Conservation (phyloP, 768 basidiomycete species). For the Gloeophyllum trabeum region DNA sequence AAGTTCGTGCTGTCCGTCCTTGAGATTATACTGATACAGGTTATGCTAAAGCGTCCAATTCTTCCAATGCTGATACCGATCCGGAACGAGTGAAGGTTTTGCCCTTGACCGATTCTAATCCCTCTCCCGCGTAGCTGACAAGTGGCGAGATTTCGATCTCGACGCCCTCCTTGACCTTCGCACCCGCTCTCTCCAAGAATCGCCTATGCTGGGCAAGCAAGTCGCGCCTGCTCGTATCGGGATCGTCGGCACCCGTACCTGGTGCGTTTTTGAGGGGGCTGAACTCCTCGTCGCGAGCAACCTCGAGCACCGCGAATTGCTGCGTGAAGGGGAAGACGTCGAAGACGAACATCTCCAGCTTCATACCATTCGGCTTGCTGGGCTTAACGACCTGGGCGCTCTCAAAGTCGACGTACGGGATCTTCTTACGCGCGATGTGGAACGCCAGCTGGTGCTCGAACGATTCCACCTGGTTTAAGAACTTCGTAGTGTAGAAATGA, state of each 20-base stretch:
- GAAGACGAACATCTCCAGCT: slow-evolving; percentile 97
- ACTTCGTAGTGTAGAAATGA: slow-evolving; percentile 90
- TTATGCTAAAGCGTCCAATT: slow-evolving; percentile 59
- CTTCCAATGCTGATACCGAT: slow-evolving; percentile 49
- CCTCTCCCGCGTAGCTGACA: slow-evolving; percentile 89
- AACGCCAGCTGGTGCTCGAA: slow-evolving; percentile 88
- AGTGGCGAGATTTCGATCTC: slow-evolving; percentile 89
- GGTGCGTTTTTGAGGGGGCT: slow-evolving; percentile 97
- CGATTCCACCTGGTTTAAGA: slow-evolving; percentile 63
- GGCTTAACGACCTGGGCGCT: slow-evolving; percentile 71
- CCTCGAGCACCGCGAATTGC: slow-evolving; percentile 80
- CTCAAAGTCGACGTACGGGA: slow-evolving; percentile 65
- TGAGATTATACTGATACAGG: too few species aligned
- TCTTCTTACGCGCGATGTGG: slow-evolving; percentile 98
- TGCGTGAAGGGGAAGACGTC: slow-evolving; percentile 94
- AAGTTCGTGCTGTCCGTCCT: too few species aligned
- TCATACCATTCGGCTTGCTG: slow-evolving; percentile 92
- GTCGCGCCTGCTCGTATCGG: slow-evolving; percentile 84
- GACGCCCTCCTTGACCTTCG: slow-evolving; percentile 53
- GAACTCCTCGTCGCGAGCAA: slow-evolving; percentile 83
- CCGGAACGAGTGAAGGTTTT: slow-evolving; percentile 72
- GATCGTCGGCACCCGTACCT: slow-evolving; percentile 82
- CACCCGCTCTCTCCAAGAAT: slow-evolving; percentile 77
- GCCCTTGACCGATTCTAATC: slow-evolving; percentile 67
- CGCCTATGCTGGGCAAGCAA: slow-evolving; percentile 79